These are phyloP conservation scores for Dactylonectria macrodidyma DNA, from an alignment of 2,329 filamentous ascomycete genomes.

Conservation along the genomic window DNA sequence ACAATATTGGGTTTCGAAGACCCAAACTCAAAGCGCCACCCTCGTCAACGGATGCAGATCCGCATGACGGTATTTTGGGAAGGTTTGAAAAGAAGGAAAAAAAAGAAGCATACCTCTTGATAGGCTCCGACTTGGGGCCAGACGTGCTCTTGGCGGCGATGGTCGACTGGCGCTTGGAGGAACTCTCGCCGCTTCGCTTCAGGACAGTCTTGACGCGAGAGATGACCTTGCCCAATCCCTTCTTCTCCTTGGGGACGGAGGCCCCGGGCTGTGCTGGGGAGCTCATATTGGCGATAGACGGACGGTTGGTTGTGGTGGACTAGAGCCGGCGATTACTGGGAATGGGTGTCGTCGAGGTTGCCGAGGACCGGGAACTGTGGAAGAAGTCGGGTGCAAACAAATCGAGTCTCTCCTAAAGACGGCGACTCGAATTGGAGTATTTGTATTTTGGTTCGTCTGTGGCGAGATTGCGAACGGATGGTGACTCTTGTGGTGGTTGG, in stretches of 20 bases:
- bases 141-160: constrained; percentile 39
- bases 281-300: constrained; percentile 56
- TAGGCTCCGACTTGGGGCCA: constrained; percentile 42
- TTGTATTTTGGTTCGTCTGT: not conserved
- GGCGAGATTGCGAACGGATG: constrained; percentile 2
- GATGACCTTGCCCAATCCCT: constrained; percentile 63
- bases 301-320: constrained; percentile 17
- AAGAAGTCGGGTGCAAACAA: not conserved
- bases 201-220: constrained; percentile 66
- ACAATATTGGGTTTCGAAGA: not conserved
- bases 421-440: constrained; percentile 9
- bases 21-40: not conserved
- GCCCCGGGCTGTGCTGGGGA: constrained; percentile 58
- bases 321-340: not conserved
- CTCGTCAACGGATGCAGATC: not conserved
- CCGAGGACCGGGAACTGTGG: not conserved
- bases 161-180: constrained; percentile 48
- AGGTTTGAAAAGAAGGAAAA: too few relatives aligned
- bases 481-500: constrained; percentile 6
- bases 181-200: constrained; percentile 57
- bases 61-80: not conserved
- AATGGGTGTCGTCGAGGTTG: constrained; percentile 3
- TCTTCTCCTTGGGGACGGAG: constrained; percentile 59
- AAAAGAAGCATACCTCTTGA: constrained; percentile 45
- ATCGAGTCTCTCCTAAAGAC: not conserved